Evolutionary conservation across 305 asterid species (phyloP).

Genomic region (Rubia peregrina): DNA sequence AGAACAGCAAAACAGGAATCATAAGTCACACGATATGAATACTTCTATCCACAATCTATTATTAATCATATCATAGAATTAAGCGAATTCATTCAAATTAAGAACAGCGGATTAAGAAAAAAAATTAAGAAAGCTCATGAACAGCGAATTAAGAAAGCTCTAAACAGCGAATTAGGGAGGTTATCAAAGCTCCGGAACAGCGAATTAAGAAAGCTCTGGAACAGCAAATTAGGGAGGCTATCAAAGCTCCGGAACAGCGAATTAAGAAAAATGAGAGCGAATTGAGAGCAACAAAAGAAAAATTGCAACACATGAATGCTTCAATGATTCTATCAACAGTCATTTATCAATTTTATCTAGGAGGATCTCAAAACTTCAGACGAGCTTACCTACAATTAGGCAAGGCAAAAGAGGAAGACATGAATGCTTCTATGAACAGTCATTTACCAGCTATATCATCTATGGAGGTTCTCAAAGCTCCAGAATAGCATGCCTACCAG

Average conservation of each 20-base stretch:
- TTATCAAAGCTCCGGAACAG: background rate
- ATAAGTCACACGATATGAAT: background rate
- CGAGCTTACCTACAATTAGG: constrained; percentile 2
- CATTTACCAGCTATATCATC: background rate
- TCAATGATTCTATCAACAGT: background rate
- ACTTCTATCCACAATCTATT: no score
- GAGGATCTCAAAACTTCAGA: background rate
- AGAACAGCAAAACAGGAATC: background rate
- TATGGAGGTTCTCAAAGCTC: background rate
- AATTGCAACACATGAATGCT: background rate
- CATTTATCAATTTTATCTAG: background rate
- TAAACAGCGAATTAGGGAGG: background rate
- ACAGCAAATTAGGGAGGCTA: no score
- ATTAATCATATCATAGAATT: background rate
- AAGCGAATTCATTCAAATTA: no score
- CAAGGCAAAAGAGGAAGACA: background rate
- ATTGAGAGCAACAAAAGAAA: background rate
- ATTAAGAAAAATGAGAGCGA: no score
- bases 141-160: no score
- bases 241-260: no score
- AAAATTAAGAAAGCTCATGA: background rate
- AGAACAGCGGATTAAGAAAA: background rate
- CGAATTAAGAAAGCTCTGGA: no score
- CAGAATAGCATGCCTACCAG: background rate
- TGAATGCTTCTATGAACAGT: background rate